phyloP scores from a whole-genome alignment of 257 asterid species.

The Nicotiana knightiana region DNA sequence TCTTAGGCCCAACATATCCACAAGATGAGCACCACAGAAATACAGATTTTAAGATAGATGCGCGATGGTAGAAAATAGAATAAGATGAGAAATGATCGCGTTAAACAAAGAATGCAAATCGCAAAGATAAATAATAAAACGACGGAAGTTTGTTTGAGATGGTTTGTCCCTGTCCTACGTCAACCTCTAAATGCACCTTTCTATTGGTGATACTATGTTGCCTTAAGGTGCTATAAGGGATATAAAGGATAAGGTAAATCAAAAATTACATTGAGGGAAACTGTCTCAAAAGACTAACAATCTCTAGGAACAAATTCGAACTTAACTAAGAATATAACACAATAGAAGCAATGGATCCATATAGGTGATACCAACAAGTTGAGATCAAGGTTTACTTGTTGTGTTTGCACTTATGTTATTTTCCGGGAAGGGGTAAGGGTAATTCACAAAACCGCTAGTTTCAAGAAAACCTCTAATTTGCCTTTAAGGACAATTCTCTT shows the following conservation, averaged over 20 bases:
- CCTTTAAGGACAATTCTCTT: not conserved
- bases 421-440: not conserved
- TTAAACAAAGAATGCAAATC: not conserved
- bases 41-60: not conserved
- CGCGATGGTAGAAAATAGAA: not conserved
- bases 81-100: not conserved
- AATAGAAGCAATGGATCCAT: not conserved
- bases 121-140: not conserved
- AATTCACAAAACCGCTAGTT: not conserved
- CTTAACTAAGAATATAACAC: not conserved
- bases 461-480: not conserved
- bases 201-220: not conserved
- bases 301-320: not conserved
- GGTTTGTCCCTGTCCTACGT: not conserved
- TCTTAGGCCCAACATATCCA: not conserved
- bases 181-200: not conserved
- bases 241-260: not conserved
- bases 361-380: not conserved
- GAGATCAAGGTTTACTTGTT: not conserved
- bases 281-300: not conserved
- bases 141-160: not conserved
- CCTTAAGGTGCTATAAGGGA: not conserved
- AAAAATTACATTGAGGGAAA: not conserved
- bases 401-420: not conserved
- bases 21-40: not conserved